Base-by-base conservation (phyloP, 208 protist genomes). In the Herpetomonas samuelpessoai region DNA sequence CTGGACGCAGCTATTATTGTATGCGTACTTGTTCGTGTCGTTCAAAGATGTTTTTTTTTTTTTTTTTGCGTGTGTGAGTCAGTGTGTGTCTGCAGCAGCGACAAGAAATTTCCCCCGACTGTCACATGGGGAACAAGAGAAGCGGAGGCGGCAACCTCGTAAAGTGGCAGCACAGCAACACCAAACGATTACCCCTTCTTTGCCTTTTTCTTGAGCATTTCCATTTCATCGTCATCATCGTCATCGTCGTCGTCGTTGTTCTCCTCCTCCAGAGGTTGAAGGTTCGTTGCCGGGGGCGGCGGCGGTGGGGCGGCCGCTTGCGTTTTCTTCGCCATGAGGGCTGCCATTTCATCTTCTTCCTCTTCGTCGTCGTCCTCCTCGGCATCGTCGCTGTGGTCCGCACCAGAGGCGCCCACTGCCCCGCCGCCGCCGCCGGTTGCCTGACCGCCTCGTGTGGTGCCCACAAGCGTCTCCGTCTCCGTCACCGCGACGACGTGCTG, bases 141-240 rank as follows among this genome's bases (percentile, higher is more conserved):
- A n/a, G n/a, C n/a, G n/a, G n/a, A n/a, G n/a, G n/a, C n/a, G n/a
- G n/a, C n/a, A n/a, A n/a, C n/a, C n/a, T n/a, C n/a, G n/a, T n/a
- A n/a, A n/a, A n/a, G n/a, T n/a, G n/a, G n/a, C n/a, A n/a, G n/a
- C n/a, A n/a, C n/a, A n/a, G n/a, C n/a, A n/a, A n/a, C n/a, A n/a
- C n/a, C n/a, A n/a, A n/a, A n/a, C n/a, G n/a, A n/a, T n/a, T n/a
- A n/a, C n/a, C 14, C 35, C 35, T 41, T 41, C 35, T 14, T 62
- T 30, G 27, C 64, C 24, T 63, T 30, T 26, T 46, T 63, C 18
- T 21, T n/a, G 18, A 83, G 57, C 7, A 68, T 28, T 14, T 25
- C 21, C 77, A 83, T 83, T 51, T 83, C 78, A 59, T 84, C 78
- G 28, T 80, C 72, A 7, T 73, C 68, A n/a, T 70, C 69, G 3